Evolutionary conservation across 2,329 filamentous ascomycete species (phyloP), one percentile per base, ranked within the genome.

Genomic region (Venturia pyrina): DNA sequence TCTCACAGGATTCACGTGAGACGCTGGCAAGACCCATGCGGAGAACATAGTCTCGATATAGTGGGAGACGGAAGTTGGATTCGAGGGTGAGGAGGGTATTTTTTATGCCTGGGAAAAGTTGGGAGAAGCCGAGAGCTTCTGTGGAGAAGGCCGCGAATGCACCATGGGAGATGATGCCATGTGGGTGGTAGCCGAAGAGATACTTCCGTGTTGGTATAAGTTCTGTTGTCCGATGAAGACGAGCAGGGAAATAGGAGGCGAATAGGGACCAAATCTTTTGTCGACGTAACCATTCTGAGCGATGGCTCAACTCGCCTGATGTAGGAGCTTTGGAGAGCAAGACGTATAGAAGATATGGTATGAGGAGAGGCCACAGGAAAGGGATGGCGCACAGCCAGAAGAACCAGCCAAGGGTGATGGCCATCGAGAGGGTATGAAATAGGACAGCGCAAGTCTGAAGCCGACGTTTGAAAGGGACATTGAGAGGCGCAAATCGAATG

Each of bases 141-240:
- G 93, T 98, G 4, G 84, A 90, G 73, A 98, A 98, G 5, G 93
- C 90, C 5, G 87, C 90, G 79, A 93, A 97, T 0, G 93, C 93
- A n/a, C 93, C 95, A 71, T 97, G 91, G 5, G 90, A 95, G 72
- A 99, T 97, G 76, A 99, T 98, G 32, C 95, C 93, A 74, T 99
- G 95, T 0, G 95, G 95, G 72, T 98, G 95, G 76, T 98, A 98
- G 57, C 93, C 93, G 72, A 99, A 92, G 69, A 99, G 92, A 78
- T 98, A 99, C 77, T 96, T 96, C 68, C 92, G 83, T 1, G 89
- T 91, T 0, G 91, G 84, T 28, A 89, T 85, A 7, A 99, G 84
- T 66, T 88, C 83, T 69, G 89, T 84, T 4, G 91, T 95, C 69
- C 95, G 91, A 79, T 98, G 92, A 48, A 99, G 83, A 66, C 85